A percentile compares a stretch with the other conserved stretches of the same genome.
phyloP scores from a whole-genome alignment of 1,284 basidiomycete species.

The Anthracocystis walkeri region DNA sequence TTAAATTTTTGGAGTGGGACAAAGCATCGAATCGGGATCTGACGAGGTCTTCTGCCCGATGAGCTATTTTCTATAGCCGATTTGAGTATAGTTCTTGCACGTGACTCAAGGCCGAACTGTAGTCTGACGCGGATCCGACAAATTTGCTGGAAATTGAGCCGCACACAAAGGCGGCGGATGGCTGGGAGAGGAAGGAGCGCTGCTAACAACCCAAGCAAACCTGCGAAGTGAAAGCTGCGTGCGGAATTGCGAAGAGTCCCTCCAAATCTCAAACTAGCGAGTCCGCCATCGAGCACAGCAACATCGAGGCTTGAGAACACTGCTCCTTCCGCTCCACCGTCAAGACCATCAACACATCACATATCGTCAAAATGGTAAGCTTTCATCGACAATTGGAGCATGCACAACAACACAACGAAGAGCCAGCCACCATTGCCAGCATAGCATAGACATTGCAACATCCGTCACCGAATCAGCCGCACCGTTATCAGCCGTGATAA shows the following conservation, averaged over 20 bases:
- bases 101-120: constrained; percentile 1
- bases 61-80: not conserved
- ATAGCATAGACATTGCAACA: not conserved
- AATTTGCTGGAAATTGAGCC: not conserved
- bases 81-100: not conserved
- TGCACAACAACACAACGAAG: constrained; percentile 27
- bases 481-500: not conserved
- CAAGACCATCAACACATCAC: constrained; percentile 55
- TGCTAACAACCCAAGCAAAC: not conserved
- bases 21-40: not conserved
- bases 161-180: not conserved
- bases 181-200: not conserved
- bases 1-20: not conserved
- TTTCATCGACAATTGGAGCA: constrained; percentile 23
- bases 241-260: not conserved
- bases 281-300: constrained; percentile 13
- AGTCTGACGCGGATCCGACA: not conserved
- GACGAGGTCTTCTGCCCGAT: not conserved
- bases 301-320: constrained; percentile 11
- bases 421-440: constrained; percentile 17
- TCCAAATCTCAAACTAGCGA: not conserved
- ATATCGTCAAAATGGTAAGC: constrained; percentile 56
- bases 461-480: not conserved
- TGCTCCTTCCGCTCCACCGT: constrained; percentile 46
- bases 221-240: no score